Evolutionary conservation across 331 rosid species (phyloP), one percentile per base, ranked within the genome.

Genomic region (Pyrus hybrid): DNA sequence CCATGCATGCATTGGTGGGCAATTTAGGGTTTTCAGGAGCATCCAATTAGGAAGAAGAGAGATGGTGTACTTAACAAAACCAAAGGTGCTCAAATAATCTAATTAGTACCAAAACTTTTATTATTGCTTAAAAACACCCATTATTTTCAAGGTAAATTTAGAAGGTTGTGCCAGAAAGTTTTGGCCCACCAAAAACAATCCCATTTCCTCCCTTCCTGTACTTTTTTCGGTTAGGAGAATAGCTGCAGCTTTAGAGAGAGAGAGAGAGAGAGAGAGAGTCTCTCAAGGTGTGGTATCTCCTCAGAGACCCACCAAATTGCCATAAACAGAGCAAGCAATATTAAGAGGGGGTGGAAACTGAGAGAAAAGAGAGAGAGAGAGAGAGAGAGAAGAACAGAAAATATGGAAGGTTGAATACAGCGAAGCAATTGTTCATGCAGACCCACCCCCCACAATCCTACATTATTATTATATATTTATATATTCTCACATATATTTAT

Each of bases 361-460:
- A 41, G 47, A 41, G 14, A 41, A 3, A 41, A 2, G 2, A 7
- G 9, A 33, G 41, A 33, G 30, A 25, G 75, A 66, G 37, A 75
- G 45, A 71, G 70, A 71, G 47, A 64, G 70, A 67, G 35, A 22
- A 43, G 61, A 73, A 77, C 47, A 41, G 14, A 11, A 41, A 41
- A 41, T 11, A 58, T 35, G 73, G 78, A 78, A 81, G 88, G 84
- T 80, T 76, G 89, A 83, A 63, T 76, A 81, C 89, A 87, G 89
- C 86, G 85, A 87, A 83, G 87, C 91, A 87, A 79, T 63, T n/a
- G 85, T 66, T 72, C 71, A 76, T 65, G 57, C 68, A 78, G 85
- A 80, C 79, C 82, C 82, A 73, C 76, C 85, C 56, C 79, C 80
- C 78, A 78, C 82, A 77, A 37, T 67, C 18, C 20, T 54, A 76